Base-by-base conservation (phyloP, 371 early-diverging fungal species). In the Syncephalis plumigaleata region DNA sequence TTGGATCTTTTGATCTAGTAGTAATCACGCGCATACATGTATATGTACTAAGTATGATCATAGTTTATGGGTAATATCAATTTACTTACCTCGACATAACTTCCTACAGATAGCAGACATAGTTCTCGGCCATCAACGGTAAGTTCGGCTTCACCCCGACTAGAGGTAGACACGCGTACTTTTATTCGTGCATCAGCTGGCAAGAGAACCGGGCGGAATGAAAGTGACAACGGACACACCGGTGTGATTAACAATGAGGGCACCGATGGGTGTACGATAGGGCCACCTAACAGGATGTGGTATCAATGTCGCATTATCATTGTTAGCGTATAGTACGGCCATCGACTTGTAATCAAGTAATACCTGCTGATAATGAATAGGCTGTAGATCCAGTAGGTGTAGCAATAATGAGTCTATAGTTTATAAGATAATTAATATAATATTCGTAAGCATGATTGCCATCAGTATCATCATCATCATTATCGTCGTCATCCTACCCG, bases 301-400 rank as follows among this genome's bases (percentile, higher is more conserved):
- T n/a, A n/a, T 17, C 65, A 59, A 42, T 16, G n/a, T 8, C 16
- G n/a, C n/a, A n/a, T n/a, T n/a, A n/a, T n/a, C n/a, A n/a, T n/a
- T 13, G 27, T 8, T 46, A 21, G 20, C 46, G 72, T 49, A 17
- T 25, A 15, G 24, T 21, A 49, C 27, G 11, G 9, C 4, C 47
- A 0, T 42, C 18, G 16, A 38, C 23, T 18, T 5, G 24, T 9
- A 26, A 17, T 24, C 23, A 15, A 44, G 13, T 44, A 36, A 38
- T 54, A 48, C 80, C 89, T 1, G 90, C 89, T 20, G 88, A 87
- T 26, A 92, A 65, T 1, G 86, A 84, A 58, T 94, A 95, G 0
- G 95, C 95, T 0, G 95, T 95, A 2, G 91, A 90, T 2, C 95
- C 95, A 5, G 95, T 93, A 0, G 95, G 92, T 2, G 97, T 91